Evolutionary conservation across 805 yeast genomes (phyloP).

Genomic region (Pichia insulana): DNA sequence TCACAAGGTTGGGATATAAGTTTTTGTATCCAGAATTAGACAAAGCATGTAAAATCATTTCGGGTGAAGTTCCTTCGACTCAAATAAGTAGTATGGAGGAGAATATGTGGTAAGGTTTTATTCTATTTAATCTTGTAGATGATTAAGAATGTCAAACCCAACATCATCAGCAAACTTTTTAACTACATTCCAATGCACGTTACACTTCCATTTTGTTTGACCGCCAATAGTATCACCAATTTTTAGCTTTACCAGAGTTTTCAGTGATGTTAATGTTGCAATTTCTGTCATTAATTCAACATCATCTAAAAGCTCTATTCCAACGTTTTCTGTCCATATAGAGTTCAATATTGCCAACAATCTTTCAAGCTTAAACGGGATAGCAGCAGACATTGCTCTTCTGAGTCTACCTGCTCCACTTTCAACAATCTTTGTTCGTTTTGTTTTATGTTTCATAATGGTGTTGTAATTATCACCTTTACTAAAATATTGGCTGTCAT

Average conservation of each 20-base stretch:
- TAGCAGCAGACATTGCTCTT: conserved; percentile 59
- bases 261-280: conserved; percentile 29
- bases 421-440: conserved; percentile 19
- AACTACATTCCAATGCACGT: conserved; percentile 59
- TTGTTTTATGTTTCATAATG: conserved; percentile 29
- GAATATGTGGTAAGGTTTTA: conserved; percentile 22
- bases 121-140: conserved; percentile 28
- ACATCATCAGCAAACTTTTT: conserved; percentile 54
- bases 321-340: conserved; percentile 39
- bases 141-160: conserved; percentile 56
- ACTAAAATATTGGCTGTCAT: conserved; percentile 65
- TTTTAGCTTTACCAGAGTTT: conserved; percentile 21
- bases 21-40: conserved; percentile 19
- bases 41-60: conserved; percentile 13
- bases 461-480: conserved; percentile 42
- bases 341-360: conserved; percentile 72
- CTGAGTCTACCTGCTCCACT: conserved; percentile 40
- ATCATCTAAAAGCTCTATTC: conserved; percentile 23
- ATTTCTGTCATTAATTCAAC: conserved; percentile 32
- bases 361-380: conserved; percentile 69
- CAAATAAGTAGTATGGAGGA: conserved; percentile 17
- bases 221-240: conserved; percentile 45
- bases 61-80: conserved; percentile 21
- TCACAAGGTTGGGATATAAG: conserved; percentile 18
- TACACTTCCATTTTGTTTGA: conserved; percentile 70